phyloP scores from a whole-genome alignment of 805 yeast species.

The Peterozyma toletana region DNA sequence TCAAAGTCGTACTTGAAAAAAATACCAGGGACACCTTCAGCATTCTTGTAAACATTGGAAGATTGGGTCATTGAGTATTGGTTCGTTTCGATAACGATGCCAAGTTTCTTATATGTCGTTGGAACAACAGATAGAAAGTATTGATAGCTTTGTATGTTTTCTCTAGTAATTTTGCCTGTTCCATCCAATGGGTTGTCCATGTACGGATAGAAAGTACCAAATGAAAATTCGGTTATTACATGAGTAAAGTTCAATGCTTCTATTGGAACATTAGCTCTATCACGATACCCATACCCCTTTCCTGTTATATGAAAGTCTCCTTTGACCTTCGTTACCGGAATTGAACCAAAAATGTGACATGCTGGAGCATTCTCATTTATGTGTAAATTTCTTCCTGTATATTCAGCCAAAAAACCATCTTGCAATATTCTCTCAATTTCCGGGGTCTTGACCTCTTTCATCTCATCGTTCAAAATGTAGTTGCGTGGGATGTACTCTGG shows the following conservation, averaged over 20 bases:
- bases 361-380: constrained; percentile 56
- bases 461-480: constrained; percentile 38
- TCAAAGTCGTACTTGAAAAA: constrained; percentile 84
- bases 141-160: constrained; percentile 42
- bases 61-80: constrained; percentile 71
- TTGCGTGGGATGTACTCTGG: constrained; percentile 36
- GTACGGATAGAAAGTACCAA: constrained; percentile 84
- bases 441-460: constrained; percentile 42
- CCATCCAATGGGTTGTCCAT: constrained; percentile 83
- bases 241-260: constrained; percentile 74
- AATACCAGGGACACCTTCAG: constrained; percentile 58
- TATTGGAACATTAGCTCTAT: constrained; percentile 35
- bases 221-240: constrained; percentile 78
- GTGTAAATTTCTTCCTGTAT: constrained; percentile 34
- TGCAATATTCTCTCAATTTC: constrained; percentile 61
- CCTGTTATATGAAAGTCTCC: constrained; percentile 86
- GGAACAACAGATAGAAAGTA: constrained; percentile 82
- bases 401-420: constrained; percentile 62
- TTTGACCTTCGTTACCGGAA: constrained; percentile 77
- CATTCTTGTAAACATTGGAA: constrained; percentile 13
- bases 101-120: constrained; percentile 64
- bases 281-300: constrained; percentile 59
- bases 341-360: constrained; percentile 78
- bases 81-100: constrained; percentile 68
- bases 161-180: constrained; percentile 51